Percentiles rank a stretch among this genome's conserved stretches.
phyloP scores from a whole-genome alignment of 768 basidiomycete species.

The Lactarius indigo region DNA sequence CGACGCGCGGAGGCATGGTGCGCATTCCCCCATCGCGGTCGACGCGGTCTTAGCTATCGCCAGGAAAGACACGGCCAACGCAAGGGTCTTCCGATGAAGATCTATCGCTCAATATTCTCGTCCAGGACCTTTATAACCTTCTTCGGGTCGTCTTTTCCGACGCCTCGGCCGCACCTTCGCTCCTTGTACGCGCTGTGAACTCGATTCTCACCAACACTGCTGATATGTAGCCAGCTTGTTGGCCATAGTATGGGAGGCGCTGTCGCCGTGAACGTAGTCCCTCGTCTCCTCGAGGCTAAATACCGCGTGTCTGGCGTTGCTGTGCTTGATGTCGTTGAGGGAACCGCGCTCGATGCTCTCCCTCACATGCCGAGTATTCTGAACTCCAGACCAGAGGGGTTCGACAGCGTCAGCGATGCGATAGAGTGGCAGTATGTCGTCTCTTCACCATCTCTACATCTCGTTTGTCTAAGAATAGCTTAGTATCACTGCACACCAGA shows the following conservation, averaged over 20 bases:
- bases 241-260: conserved; percentile 98
- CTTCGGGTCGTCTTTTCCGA: conserved; percentile 69
- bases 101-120: conserved; percentile 69
- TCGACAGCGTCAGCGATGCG: conserved; percentile 77
- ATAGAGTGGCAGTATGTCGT: conserved; percentile 91
- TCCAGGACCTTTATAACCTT: conserved; percentile 69
- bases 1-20: conserved; percentile 89
- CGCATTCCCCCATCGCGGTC: conserved; percentile 27
- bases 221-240: conserved; percentile 50
- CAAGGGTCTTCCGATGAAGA: conserved; percentile 44
- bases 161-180: conserved; percentile 55
- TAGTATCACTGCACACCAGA: conserved; percentile 77
- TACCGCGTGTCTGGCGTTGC: conserved; percentile 74
- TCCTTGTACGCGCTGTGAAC: conserved; percentile 55
- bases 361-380: conserved; percentile 90
- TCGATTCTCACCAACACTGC: not conserved
- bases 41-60: conserved; percentile 15
- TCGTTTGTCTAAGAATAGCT: not conserved
- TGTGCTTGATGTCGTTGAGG: conserved; percentile 89
- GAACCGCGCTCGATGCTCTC: conserved; percentile 89
- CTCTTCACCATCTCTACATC: not conserved
- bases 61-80: conserved; percentile 63
- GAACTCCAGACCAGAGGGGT: conserved; percentile 80
- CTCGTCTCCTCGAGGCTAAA: conserved; percentile 58
- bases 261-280: conserved; percentile 70